Base-by-base conservation (phyloP, 108 stramenopile species). In the Halocafeteria seosinensis region DNA sequence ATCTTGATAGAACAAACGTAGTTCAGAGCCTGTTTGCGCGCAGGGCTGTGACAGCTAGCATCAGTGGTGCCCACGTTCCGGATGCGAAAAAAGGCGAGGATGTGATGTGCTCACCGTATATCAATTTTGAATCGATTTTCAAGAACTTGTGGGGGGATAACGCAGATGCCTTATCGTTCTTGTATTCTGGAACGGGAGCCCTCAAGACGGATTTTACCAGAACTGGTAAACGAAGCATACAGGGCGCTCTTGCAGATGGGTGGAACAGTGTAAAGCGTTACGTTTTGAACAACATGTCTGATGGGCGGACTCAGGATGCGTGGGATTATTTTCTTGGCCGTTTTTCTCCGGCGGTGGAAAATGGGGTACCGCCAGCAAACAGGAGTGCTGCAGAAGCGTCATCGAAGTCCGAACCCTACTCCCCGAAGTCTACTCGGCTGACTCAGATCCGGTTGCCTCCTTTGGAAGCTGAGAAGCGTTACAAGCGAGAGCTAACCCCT, bases 1-100 rank as follows among this genome's bases (percentile, higher is more conserved):
- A 88, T 72, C 74, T 95, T 34, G 94, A 95, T 75, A 81, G 94
- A 13, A 95, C 94, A 26, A 91, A 92, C 69, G 94, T 95, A n/a
- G 90, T 92, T 24, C 94, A 95, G 67, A 87, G 86, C 61, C 68
- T 91, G 52, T 81, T 92, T 61, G 91, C 79, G 25, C 75, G 87
- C 21, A 60, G 87, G 23, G 79, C 78, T 52, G 64, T 89, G 58
- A 69, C 92, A 28, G 76, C 73, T 52, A 61, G 57, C 62, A 73
- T 64, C 58, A 77, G 28, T 37, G 57, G 28, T 72, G 66, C 38
- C 21, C 58, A 62, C 25, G 3, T n/a, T 21, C 11, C 11, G 1
- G 3, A 37, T 6, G 34, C 32, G 34, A 42, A 42, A 25, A 27
- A 1, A 26, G 29, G 38, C 34, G 66, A 65, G 24, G 74, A 78